These are phyloP conservation scores for Dovyalis caffra DNA, from an alignment of 345 rosid species.

Conservation along the genomic window DNA sequence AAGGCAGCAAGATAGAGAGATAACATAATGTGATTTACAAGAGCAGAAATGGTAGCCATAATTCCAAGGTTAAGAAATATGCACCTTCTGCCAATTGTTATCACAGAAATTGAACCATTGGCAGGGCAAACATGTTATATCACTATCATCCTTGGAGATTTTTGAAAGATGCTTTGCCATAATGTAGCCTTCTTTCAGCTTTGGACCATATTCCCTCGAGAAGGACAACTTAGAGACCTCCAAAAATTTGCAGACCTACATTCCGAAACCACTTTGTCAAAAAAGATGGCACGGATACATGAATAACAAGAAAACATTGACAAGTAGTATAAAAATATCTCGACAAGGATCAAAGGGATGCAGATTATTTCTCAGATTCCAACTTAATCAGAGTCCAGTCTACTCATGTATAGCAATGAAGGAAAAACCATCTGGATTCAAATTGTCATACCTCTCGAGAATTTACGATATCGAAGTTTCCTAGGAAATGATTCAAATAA, in stretches of 20 bases:
- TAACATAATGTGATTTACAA: too few relatives aligned
- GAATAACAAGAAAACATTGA: neutral
- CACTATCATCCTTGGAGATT: slow-evolving; percentile 25
- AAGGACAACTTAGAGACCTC: slow-evolving; percentile 92
- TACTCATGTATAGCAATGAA: neutral
- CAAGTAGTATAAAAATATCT: neutral
- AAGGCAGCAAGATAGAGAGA: too few relatives aligned
- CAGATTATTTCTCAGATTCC: neutral
- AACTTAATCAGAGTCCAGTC: too few relatives aligned
- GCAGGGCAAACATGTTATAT: slow-evolving; percentile 43
- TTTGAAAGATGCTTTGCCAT: slow-evolving; percentile 64
- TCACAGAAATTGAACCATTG: slow-evolving; percentile 52
- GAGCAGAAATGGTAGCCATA: too few relatives aligned
- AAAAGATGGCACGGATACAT: neutral
- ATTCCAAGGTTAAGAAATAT: too few relatives aligned
- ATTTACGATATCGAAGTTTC: slow-evolving; percentile 80
- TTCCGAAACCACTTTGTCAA: too few relatives aligned
- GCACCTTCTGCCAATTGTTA: slow-evolving; percentile 73
- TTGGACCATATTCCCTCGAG: slow-evolving; percentile 72
- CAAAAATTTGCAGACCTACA: slow-evolving; percentile 91
- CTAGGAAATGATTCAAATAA: slow-evolving; percentile 82
- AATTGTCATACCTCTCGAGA: slow-evolving; percentile 60
- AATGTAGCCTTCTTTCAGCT: slow-evolving; percentile 88
- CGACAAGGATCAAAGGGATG: neutral
- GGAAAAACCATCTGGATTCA: neutral